Base-by-base conservation (phyloP, 495 filamentous ascomycete species). In the Annulohypoxylon moriforme region DNA sequence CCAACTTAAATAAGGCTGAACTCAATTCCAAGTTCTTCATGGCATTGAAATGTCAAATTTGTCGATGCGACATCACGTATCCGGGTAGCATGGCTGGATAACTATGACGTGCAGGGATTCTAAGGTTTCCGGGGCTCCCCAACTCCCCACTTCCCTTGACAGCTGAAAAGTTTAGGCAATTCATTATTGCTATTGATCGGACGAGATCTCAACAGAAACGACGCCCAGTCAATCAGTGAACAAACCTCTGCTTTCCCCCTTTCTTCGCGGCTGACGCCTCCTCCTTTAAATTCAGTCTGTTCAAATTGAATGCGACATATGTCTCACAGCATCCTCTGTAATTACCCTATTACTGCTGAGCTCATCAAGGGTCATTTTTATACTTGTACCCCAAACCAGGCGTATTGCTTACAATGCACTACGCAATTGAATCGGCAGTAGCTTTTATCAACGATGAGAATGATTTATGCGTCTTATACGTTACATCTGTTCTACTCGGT, bases 1-100 rank as follows among this genome's bases (percentile, higher is more conserved):
- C 25, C 58, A 65, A 70, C 34, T 56, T 64, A 55, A 61, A 60
- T 52, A 69, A 60, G 68, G 56, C 55, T 65, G 68, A 65, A 55
- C 60, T 63, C 55, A 65, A 56, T 46, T n/a, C n/a, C n/a, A n/a
- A n/a, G n/a, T n/a, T 40, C 20, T 46, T 49, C 25, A 20, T 42
- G 38, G 24, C 36, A 1, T 36, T n/a, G 49, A 68, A 46, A 56
- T 9, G 2, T 40, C 4, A 22, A 63, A 49, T 27, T 14, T 50
- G 29, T 69, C 14, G 42, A 64, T 69, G 42, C 59, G 50, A 63
- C 52, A 52, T 52, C 47, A 52, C 7, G 47, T 52, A 52, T 11
- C 47, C 7, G 18, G 22, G 44, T 64, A 20, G 38, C 38, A 60
- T 38, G 34, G 34, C 59, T 69, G 50, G 67, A 22, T 9, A 55